Conservation (phyloP, 306 rosid genomes). For the Lablab purpureus region DNA sequence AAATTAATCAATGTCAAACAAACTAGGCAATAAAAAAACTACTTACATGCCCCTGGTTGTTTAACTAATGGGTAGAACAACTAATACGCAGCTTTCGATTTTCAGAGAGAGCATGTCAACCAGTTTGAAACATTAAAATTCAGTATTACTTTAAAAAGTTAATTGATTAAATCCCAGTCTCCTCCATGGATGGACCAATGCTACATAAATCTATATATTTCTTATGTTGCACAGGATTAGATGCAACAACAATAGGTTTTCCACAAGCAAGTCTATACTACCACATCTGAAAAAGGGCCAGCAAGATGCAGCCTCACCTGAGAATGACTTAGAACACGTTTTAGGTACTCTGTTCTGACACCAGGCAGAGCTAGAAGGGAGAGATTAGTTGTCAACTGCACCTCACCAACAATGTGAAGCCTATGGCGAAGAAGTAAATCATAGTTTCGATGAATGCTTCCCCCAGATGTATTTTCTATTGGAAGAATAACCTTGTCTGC, state of each 20-base stretch:
- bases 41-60: not conserved
- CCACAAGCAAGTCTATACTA: not conserved
- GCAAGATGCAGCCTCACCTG: constrained; percentile 56
- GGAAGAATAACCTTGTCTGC: constrained; percentile 76
- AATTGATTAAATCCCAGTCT: constrained; percentile 9
- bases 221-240: constrained; percentile 27
- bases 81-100: constrained; percentile 3
- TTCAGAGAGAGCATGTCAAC: not conserved
- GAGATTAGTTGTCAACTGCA: constrained; percentile 65
- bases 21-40: not conserved
- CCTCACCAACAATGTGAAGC: constrained; percentile 84
- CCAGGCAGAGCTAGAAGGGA: constrained; percentile 81
- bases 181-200: not conserved
- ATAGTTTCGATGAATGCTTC: constrained; percentile 81
- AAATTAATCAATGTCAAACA: constrained; percentile 18
- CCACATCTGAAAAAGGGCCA: constrained; percentile 9
- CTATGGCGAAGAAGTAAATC: constrained; percentile 86
- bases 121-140: constrained; percentile 7
- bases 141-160: constrained; percentile 1
- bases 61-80: not conserved
- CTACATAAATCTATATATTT: not conserved
- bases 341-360: constrained; percentile 61
- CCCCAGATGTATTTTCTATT: constrained; percentile 74
- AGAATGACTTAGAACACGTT: constrained; percentile 73
- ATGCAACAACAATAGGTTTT: not conserved